Base-by-base conservation (phyloP, 2,329 filamentous ascomycete species). In the Phialophora verrucosa region DNA sequence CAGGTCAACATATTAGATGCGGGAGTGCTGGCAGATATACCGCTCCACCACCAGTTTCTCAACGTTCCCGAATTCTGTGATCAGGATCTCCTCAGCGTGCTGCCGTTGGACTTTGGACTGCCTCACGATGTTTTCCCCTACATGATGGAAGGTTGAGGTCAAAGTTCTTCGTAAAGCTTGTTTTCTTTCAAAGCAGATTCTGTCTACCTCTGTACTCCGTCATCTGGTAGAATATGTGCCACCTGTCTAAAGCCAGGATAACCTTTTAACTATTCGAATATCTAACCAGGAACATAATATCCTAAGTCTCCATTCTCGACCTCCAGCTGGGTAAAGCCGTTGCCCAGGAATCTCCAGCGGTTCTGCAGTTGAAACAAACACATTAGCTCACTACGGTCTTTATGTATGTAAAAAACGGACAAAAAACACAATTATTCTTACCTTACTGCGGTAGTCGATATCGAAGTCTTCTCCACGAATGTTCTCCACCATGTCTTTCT, bases 271-370 rank as follows among this genome's bases (percentile, higher is more conserved):
- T 25, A 25, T 25, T 25, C 23, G 23, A 25, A 25, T 25, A 25
- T 25, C 27, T 29, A 29, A 7, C 55, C 60, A n/a, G 42, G 7
- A 20, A 65, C 50, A 62, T 65, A 65, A 31, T 65, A 65, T 10
- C 63, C 59, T 11, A 65, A 51, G 32, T 65, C 59, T 31, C 58
- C 63, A n/a, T 73, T 70, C 6, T 74, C 69, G 51, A 73, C 54
- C 69, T 75, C 74, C 60, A 72, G 73, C 61, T 71, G 72, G 42
- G 80, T 80, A 66, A 81, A 80, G 1, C 83, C 82, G 72, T 83
- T 83, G 0, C 82, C 83, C 79, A 84, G 78, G 68, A 83, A 83
- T 29, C 77, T 67, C 70, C 81, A 84, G 11, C 77, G 74, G 70
- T 84, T 84, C 29, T 65, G 50, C 23, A 25, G 23, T 25, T 14